phyloP scores from a whole-genome alignment of 2,329 filamentous ascomycete species.

The Pseudogymnoascus sp. region DNA sequence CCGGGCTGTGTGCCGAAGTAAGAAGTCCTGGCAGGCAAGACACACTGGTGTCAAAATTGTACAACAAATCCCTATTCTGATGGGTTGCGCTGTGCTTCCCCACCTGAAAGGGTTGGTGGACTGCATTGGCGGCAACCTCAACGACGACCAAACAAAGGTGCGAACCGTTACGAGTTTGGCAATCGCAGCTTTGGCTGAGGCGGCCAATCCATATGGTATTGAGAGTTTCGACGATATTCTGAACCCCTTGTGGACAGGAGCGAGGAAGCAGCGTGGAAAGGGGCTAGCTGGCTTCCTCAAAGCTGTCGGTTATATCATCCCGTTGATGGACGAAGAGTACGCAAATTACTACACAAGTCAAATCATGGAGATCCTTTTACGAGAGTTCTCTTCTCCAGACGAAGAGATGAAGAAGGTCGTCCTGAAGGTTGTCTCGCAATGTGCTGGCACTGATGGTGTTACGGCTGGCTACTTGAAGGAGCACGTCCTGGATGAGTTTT shows the following conservation, averaged over 20 bases:
- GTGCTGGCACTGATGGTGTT: conserved; percentile 87
- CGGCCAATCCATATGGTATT: conserved; percentile 96
- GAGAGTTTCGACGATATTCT: conserved; percentile 98
- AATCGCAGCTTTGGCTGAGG: conserved; percentile 89
- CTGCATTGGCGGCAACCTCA: conserved; percentile 90
- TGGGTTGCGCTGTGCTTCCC: conserved; percentile 93
- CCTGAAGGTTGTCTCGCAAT: conserved; percentile 93
- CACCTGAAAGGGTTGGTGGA: conserved; percentile 94
- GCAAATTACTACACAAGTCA: conserved; percentile 98
- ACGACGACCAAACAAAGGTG: conserved; percentile 97
- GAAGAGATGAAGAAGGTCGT: conserved; percentile 99
- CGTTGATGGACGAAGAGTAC: conserved; percentile 98
- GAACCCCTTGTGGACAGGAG: conserved; percentile 94
- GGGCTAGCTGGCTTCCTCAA: conserved; percentile 93
- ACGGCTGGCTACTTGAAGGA: conserved; percentile 93
- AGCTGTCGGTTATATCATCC: conserved; percentile 95
- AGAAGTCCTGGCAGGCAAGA: conserved; percentile 97
- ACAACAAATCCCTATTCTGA: conserved; percentile 95
- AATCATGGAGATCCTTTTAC: conserved; percentile 95
- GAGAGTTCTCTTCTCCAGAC: conserved; percentile 93
- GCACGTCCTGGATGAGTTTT: conserved; percentile 89
- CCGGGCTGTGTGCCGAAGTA: conserved; percentile 89
- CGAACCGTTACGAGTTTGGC: conserved; percentile 91
- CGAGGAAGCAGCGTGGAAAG: conserved; percentile 91
- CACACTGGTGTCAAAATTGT: conserved; percentile 99